Percentiles rank a stretch among this genome's conserved stretches.
phyloP scores from a whole-genome alignment of 2,329 filamentous ascomycete genomes.

The Colletotrichum phormii region DNA sequence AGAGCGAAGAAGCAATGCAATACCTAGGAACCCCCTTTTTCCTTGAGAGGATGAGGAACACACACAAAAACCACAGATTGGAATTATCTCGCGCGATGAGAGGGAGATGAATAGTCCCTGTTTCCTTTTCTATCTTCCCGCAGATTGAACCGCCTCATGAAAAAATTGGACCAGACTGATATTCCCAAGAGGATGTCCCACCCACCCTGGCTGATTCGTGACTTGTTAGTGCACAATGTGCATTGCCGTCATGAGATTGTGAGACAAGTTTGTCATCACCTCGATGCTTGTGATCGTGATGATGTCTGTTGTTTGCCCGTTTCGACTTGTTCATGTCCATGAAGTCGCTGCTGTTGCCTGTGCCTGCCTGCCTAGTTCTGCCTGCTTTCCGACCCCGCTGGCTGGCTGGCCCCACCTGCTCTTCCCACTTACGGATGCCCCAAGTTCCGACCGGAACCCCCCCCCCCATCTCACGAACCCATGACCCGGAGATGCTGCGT shows the following conservation, averaged over 20 bases:
- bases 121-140: background rate
- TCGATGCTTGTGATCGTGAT: background rate
- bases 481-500: background rate
- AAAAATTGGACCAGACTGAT: constrained; percentile 13
- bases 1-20: constrained; percentile 4
- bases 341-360: background rate
- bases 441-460: no score
- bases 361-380: background rate
- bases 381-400: background rate
- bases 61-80: constrained; percentile 27
- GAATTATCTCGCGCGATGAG: constrained; percentile 27
- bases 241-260: background rate
- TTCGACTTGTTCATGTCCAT: background rate
- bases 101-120: constrained; percentile 8
- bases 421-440: background rate
- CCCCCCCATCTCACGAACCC: background rate
- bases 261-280: background rate
- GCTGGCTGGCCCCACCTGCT: background rate
- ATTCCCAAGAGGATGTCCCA: background rate
- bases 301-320: background rate
- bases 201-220: background rate
- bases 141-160: background rate
- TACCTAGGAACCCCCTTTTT: background rate
- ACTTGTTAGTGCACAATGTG: background rate
- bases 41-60: constrained; percentile 18